Percentiles rank a stretch among this genome's conserved stretches.
Conservation (phyloP, 1,139 yeast species). For the Wickerhamomyces sp. region DNA sequence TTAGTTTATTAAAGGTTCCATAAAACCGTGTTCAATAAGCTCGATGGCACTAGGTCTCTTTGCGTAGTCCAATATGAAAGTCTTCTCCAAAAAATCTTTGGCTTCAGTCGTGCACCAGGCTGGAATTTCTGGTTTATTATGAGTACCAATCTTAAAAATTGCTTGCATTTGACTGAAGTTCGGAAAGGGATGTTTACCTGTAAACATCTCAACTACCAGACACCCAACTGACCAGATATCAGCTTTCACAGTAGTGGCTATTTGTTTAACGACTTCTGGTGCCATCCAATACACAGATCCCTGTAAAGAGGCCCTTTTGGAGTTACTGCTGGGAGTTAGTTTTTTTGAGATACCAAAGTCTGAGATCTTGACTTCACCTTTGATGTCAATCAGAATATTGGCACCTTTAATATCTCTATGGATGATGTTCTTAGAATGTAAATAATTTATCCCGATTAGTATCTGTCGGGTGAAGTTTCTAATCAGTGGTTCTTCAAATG, state of each 20-base stretch:
- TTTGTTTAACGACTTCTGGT: conserved; percentile 92
- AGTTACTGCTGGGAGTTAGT: conserved; percentile 28
- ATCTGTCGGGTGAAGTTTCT: conserved; percentile 82
- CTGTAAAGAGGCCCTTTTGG: conserved; percentile 76
- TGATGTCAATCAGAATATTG: conserved; percentile 81
- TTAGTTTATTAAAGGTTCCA: conserved; percentile 41
- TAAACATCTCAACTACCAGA: conserved; percentile 86
- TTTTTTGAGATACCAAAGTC: conserved; percentile 93
- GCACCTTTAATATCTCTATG: conserved; percentile 95
- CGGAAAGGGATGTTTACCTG: conserved; percentile 93
- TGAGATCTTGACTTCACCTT: conserved; percentile 87
- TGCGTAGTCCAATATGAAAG: conserved; percentile 72
- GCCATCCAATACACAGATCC: conserved; percentile 99
- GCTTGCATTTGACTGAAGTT: conserved; percentile 96
- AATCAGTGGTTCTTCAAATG: conserved; percentile 85
- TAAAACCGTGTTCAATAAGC: conserved; percentile 56
- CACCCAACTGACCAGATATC: conserved; percentile 97
- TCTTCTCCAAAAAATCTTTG: conserved; percentile 53
- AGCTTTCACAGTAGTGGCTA: conserved; percentile 82
- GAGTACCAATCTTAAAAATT: conserved; percentile 84
- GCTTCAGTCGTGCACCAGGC: conserved; percentile 71
- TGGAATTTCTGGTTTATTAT: conserved; percentile 72
- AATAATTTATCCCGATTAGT: conserved; percentile 71
- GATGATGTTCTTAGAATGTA: conserved; percentile 78
- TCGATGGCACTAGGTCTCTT: conserved; percentile 73